Conservation (phyloP, 1,284 basidiomycete species). For the Dichomitus squalens region DNA sequence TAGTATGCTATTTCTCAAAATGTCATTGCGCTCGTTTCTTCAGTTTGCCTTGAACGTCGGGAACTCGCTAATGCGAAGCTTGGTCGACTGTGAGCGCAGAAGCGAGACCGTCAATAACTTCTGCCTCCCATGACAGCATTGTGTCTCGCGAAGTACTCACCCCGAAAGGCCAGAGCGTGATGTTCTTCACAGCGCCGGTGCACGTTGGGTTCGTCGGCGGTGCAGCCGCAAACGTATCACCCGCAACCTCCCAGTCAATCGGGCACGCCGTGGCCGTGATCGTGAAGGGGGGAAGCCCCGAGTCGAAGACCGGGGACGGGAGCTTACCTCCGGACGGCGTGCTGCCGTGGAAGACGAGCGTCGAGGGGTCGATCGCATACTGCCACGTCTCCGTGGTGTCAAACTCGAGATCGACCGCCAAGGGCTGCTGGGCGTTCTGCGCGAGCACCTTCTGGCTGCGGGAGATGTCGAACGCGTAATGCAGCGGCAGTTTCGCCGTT, state of each 20-base stretch:
- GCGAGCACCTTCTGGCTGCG: constrained; percentile 46
- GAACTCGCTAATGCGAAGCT: constrained; percentile 58
- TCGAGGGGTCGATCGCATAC: constrained; percentile 57
- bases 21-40: constrained; percentile 17
- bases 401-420: constrained; percentile 55
- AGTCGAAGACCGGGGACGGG: constrained; percentile 58
- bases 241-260: constrained; percentile 51
- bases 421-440: constrained; percentile 47
- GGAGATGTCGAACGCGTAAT: constrained; percentile 56
- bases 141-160: constrained; percentile 37
- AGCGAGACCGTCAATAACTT: not conserved
- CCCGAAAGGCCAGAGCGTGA: constrained; percentile 55
- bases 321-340: constrained; percentile 41
- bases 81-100: constrained; percentile 44
- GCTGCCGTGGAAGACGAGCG: constrained; percentile 47
- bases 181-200: constrained; percentile 43
- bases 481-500: too few relatives aligned
- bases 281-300: constrained; percentile 50
- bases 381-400: constrained; percentile 52
- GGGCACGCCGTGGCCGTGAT: constrained; percentile 54
- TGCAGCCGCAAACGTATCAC: constrained; percentile 50
- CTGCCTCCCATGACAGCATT: not conserved
- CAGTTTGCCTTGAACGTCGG: constrained; percentile 45
- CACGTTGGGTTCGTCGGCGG: constrained; percentile 52
- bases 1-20: too few relatives aligned